Base-by-base conservation (phyloP, 2,329 filamentous ascomycete species). In the Aspergillus fischeri region DNA sequence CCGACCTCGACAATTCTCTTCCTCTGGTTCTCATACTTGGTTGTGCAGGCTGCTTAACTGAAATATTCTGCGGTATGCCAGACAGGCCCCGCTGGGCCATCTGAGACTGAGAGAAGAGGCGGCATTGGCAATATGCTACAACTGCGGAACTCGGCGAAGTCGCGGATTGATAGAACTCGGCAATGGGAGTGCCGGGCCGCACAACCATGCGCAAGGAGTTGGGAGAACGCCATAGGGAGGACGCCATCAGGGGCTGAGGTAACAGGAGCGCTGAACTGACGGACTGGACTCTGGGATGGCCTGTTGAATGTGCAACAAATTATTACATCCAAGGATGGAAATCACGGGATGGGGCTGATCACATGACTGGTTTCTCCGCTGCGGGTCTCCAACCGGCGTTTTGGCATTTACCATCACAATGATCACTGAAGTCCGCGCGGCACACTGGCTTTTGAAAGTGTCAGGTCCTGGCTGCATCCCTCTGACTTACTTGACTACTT, bases 11-110 rank as follows among this genome's bases (percentile, higher is more conserved):
- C 49, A 74, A 60, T 7, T 73, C 67, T 52, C 67, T 69, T 17
- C 69, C 64, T 48, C 69, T 63, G 29, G 72, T 67, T 51, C 68
- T 70, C 65, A 77, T 73, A 53, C 76, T 77, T 29, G 74, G 74
- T 58, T 76, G 70, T 5, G 71, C 59, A 4, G 69, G 69, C 27
- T 66, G 60, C 57, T 67, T 73, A 48, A 68, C 60, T 17, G 61
- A 54, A 29, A 73, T 53, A 7, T 58, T 63, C 52, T 67, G 59
- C 1, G 62, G 58, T 24, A 66, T 52, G 3, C 60, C 61, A 51
- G 59, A 59, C 45, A 55, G 53, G 14, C 55, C 51, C 49, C 62
- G 67, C 47, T 66, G 66, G 52, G 64, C n/a, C 24, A 47, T 20
- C 44, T 7, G 53, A 10, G 68, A 61, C 42, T 70, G 66, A 11